Base-by-base conservation (phyloP, 2,329 filamentous ascomycete species). In the Arthrobotrys pseudoclavata region DNA sequence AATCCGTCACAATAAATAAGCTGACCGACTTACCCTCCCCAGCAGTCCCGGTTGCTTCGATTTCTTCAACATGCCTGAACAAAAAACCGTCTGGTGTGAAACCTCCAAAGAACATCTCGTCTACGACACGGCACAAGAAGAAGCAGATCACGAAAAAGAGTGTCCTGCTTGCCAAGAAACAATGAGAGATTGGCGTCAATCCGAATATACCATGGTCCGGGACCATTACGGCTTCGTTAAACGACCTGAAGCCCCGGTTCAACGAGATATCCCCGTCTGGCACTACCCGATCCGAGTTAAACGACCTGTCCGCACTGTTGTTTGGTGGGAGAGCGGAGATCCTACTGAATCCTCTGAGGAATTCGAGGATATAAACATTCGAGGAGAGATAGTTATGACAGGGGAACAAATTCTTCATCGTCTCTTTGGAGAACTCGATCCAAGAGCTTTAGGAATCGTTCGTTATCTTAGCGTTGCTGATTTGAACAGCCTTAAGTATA, bases 401-500 rank as follows among this genome's bases (percentile, higher is more conserved):
- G 29, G 62, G 22, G 55, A 52, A 26, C 31, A 62, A 9, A 53
- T 66, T 13, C 53, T 77, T 1, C 60, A 68, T 3, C 40, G 67
- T 13, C 42, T 77, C 1, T 55, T 77, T 31, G 53, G 37, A 15
- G 42, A 71, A n/a, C 74, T 67, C 1, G 74, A 77, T 18, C 74
- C 74, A 2, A 53, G 61, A 9, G 74, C 74, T 29, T 55, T 61
- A n/a, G 42, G 1, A 3, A 45, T 77, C 12, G 52, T 26, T 37
- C 53, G 40, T 4, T 52, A 29, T 4, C 26, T 77, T 7, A 48
- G 29, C 7, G 37, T 71, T 5, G 67, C 67, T 2, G 74, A 77
- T 18, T 12, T 77, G 10, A 71, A 77, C 67, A 77, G 74, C 29
- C 67, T 77, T 6, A 68, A 20, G 15, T 77, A 67, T 20, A 71